These are phyloP conservation scores for Gynostemma pentaphyllum DNA, from an alignment of 306 rosid species.

Conservation along the genomic window DNA sequence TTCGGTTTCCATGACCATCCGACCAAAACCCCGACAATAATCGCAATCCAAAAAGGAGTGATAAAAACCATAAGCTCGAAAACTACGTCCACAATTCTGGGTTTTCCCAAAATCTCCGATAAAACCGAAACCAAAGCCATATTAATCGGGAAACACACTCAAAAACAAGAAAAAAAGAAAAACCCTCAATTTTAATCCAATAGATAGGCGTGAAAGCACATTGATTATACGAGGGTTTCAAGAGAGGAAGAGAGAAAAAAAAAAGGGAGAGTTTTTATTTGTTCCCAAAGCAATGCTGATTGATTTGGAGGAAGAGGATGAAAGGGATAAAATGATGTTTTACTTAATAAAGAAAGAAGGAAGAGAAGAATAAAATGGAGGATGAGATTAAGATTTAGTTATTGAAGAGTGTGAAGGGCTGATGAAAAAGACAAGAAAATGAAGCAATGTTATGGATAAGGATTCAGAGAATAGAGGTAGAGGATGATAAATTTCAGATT, in stretches of 20 bases:
- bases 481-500: conserved; percentile 21
- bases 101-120: conserved; percentile 31
- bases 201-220: conserved; percentile 19
- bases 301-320: background rate
- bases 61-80: conserved; percentile 36
- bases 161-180: conserved; percentile 1
- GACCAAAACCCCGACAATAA: conserved; percentile 55
- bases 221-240: conserved; percentile 28
- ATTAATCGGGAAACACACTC: background rate
- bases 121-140: conserved; percentile 43
- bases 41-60: conserved; percentile 71
- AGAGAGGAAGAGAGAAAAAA: background rate
- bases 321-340: background rate
- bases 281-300: conserved; percentile 12
- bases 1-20: conserved; percentile 93
- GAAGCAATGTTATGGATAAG: conserved; percentile 40
- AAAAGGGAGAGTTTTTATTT: background rate
- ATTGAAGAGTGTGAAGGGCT: background rate
- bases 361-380: background rate
- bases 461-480: conserved; percentile 46
- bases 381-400: conserved; percentile 29
- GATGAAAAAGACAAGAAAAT: conserved; percentile 9
- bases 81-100: conserved; percentile 28
- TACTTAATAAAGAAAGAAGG: background rate
- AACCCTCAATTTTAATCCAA: conserved; percentile 30